Base-by-base conservation (phyloP, 306 rosid species). In the Lathyrus oleraceus region DNA sequence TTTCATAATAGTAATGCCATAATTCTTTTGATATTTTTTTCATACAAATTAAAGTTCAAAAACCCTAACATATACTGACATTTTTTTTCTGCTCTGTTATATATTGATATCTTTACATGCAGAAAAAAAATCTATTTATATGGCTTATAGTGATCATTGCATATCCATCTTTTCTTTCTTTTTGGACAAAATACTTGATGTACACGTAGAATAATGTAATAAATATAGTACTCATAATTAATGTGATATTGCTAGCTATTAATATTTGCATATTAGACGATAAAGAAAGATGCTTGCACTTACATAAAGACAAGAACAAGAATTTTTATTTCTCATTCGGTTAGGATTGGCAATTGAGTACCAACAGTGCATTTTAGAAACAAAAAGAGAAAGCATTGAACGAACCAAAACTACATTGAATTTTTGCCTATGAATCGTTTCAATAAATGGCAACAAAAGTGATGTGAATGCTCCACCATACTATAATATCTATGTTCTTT, bases 241-340 rank as follows among this genome's bases (percentile, higher is more conserved):
- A 8, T 17, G 57, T 49, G 53, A 51, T 51, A 23, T 54, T 52
- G 58, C 5, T 16, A 52, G 49, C 11, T 25, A 59, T 27, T 51
- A 10, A 20, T 10, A 30, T 25, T 39, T 51, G 52, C 57, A 20
- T 42, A 11, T 8, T 49, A 10, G 38, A 28, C 1, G 39, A 65
- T 19, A 70, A 72, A 54, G 44, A 44, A 77, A 77, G 61, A 77
- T 64, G 57, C 74, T 49, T 54, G 10, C 13, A 40, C 19, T 44
- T 21, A 60, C 67, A 48, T 58, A 40, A 73, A 42, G 82, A 81
- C 85, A 81, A 81, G 12, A 65, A 73, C 67, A 81, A 63, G 66
- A 72, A 63, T 15, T 69, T 57, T 3, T 4, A 58, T 73, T 62
- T 69, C 17, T 43, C 45, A 13, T 68, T 70, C 12, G 21, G 49